Percentiles rank a stretch among this genome's conserved stretches.
Evolutionary conservation across 345 rosid species (phyloP).

Genomic region (Euphorbia pulcherrima): DNA sequence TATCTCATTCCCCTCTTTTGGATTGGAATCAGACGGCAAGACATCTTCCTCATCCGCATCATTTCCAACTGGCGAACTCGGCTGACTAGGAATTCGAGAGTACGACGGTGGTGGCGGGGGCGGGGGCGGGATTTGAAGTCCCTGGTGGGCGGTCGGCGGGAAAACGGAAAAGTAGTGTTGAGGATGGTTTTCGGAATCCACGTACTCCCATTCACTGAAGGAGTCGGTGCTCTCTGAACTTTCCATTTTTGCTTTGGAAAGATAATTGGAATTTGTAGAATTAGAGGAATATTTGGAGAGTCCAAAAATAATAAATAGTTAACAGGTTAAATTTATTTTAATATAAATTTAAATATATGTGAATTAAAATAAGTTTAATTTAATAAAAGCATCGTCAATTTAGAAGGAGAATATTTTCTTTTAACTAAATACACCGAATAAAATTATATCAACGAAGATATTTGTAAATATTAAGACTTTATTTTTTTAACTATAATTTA

Average conservation of each 20-base stretch:
- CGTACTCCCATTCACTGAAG: conserved; percentile 42
- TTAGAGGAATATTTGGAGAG: background rate
- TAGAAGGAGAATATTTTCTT: background rate
- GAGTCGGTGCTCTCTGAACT: conserved; percentile 15
- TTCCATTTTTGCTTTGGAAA: conserved; percentile 19
- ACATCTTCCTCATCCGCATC: background rate
- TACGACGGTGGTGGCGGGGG: conserved; percentile 13
- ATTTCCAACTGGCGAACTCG: background rate
- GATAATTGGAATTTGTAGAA: background rate
- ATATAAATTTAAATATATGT: too few relatives aligned
- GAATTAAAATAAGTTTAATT: too few relatives aligned
- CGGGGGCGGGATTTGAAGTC: conserved; percentile 19
- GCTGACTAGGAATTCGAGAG: background rate
- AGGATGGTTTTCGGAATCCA: conserved; percentile 20
- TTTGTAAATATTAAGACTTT: too few relatives aligned
- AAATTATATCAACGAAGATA: too few relatives aligned
- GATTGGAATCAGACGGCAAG: background rate
- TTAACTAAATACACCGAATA: too few relatives aligned
- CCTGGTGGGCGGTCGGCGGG: conserved; percentile 39
- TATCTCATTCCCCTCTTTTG: conserved; percentile 1
- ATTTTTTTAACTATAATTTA: too few relatives aligned
- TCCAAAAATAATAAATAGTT: too few relatives aligned
- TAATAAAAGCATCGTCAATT: too few relatives aligned
- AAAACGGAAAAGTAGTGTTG: conserved; percentile 15
- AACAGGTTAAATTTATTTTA: too few relatives aligned